phyloP scores from a whole-genome alignment of 306 rosid species.

The Quercus mongolica region DNA sequence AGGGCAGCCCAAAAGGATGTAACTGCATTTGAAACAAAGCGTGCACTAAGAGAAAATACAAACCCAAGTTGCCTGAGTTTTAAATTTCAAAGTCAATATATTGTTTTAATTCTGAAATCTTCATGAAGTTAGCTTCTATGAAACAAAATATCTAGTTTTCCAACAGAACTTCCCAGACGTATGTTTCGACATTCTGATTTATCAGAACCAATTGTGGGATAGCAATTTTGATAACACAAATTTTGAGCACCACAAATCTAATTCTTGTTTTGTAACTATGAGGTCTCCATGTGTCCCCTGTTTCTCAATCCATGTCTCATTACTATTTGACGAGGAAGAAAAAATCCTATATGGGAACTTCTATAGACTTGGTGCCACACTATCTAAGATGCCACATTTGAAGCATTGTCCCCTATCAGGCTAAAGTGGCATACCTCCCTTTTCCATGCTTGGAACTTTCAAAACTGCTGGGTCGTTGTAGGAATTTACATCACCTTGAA shows the following conservation, averaged over 20 bases:
- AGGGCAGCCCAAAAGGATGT: constrained; percentile 71
- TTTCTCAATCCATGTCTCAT: neutral
- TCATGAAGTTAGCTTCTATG: neutral
- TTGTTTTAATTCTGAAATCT: neutral
- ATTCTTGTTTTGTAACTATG: neutral
- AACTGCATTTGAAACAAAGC: constrained; percentile 54
- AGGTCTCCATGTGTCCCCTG: neutral
- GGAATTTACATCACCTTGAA: neutral
- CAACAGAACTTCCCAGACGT: neutral
- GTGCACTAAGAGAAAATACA: constrained; percentile 15
- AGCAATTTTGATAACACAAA: neutral
- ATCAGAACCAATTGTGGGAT: neutral
- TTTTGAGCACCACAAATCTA: neutral
- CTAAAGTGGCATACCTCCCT: neutral
- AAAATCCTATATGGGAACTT: neutral
- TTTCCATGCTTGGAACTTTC: neutral
- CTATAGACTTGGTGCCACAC: neutral
- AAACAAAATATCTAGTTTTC: neutral
- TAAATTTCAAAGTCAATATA: neutral
- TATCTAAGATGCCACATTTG: neutral
- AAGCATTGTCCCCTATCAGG: neutral
- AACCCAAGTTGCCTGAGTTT: constrained; percentile 1
- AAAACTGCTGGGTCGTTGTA: neutral
- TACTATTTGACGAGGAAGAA: neutral
- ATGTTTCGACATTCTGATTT: neutral